Base-by-base conservation (phyloP, 164 flowering plant species). In the Macadamia integrifolia region DNA sequence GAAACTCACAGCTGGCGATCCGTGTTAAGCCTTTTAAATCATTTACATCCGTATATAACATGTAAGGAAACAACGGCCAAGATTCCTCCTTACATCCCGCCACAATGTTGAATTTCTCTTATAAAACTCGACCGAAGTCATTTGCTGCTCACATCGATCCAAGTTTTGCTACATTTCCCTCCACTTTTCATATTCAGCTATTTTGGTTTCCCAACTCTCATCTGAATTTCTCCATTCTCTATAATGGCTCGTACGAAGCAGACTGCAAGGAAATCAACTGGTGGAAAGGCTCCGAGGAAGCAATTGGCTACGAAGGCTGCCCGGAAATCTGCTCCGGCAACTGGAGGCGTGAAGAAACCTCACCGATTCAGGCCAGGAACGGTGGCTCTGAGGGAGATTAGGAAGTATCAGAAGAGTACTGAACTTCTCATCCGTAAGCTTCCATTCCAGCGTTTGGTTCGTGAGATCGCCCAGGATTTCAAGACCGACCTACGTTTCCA, bases 401-500 rank as follows among this genome's bases (percentile, higher is more conserved):
- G 69, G 15, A 69, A 65, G 66, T 65, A 69, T 68, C 76, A 74
- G 66, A 69, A 74, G 64, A 74, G 73, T 42, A 74, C 77, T 0
- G 77, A 75, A 62, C 67, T 77, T 28, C 63, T 77, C 65, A 77
- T 77, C 64, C 75, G 75, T 0, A 78, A 78, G 65, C 78, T 78
- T 9, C 80, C 80, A 0, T 78, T 78, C 71, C 80, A 79, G 72
- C 67, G 77, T 0, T 56, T 73, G 44, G 81, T 76, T 32, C 75
- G 79, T 32, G 81, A 79, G 53, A 79, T 76, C 8, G 79, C 81
- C 14, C 77, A 79, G 65, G 81, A 80, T 56, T 77, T 78, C 72
- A 81, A 78, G 75, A 81, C 80, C 5, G 82, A 81, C 65, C 66
- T 78, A 13, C 62, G 80, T 7, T 81, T 81, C 74, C 81, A 81